Evolutionary conservation across 2,329 filamentous ascomycete genomes (phyloP).

Genomic region (Calonectria montana): DNA sequence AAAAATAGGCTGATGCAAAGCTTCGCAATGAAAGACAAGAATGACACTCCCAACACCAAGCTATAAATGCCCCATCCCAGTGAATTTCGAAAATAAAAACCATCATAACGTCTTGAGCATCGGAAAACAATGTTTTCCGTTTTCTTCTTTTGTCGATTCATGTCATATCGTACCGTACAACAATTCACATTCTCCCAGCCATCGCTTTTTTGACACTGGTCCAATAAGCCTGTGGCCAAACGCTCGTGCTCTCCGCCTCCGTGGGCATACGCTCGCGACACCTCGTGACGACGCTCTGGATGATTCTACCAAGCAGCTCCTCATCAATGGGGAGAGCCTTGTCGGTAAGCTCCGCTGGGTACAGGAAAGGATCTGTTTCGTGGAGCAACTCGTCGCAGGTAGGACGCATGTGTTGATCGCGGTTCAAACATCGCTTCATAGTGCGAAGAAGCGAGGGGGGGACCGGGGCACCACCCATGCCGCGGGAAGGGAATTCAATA

Average conservation of each 20-base stretch:
- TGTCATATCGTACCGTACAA: slow-evolving; percentile 25
- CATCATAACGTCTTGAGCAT: slow-evolving; percentile 33
- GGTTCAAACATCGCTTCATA: slow-evolving; percentile 71
- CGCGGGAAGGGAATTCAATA: slow-evolving; percentile 78
- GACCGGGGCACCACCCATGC: slow-evolving; percentile 73
- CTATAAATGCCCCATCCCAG: slow-evolving; percentile 42
- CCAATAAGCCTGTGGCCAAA: slow-evolving; percentile 73
- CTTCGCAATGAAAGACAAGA: slow-evolving; percentile 40
- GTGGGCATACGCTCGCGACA: slow-evolving; percentile 69
- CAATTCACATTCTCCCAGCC: slow-evolving; percentile 44
- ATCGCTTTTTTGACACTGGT: slow-evolving; percentile 67
- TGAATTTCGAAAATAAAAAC: slow-evolving; percentile 34
- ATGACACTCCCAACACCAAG: slow-evolving; percentile 47
- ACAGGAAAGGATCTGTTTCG: slow-evolving; percentile 71
- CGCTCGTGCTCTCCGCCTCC: slow-evolving; percentile 64
- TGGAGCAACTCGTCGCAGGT: slow-evolving; percentile 72
- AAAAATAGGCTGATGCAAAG: slow-evolving; percentile 33
- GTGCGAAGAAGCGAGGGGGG: slow-evolving; percentile 70
- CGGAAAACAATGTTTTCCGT: background rate
- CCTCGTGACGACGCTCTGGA: slow-evolving; percentile 70
- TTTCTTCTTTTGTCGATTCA: slow-evolving; percentile 24
- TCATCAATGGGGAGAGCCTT: slow-evolving; percentile 70
- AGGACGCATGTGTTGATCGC: slow-evolving; percentile 71
- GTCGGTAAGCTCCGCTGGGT: slow-evolving; percentile 68
- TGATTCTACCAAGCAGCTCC: slow-evolving; percentile 70